Evolutionary conservation across 495 filamentous ascomycete species (phyloP), one percentile per base, ranked within the genome.

Genomic region (Pyrenula massariospora): DNA sequence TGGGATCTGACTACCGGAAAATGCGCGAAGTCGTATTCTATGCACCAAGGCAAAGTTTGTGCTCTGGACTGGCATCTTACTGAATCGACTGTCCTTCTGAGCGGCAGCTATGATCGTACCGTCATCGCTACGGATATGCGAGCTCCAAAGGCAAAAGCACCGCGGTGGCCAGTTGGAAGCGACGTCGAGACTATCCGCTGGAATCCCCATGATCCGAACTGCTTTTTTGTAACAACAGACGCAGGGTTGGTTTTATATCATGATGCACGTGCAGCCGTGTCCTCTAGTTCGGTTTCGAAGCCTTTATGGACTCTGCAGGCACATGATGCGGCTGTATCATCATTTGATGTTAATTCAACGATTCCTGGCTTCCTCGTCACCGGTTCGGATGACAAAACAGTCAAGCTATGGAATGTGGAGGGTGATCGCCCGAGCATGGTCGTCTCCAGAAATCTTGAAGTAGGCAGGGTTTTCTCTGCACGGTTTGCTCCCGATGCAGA

Each of bases 31-130:
- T 96, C 91, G 22, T 99, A 99, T 75, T 78, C 78, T 19, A 73
- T 82, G 66, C 91, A 95, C 72, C 93, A 87, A 47, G 92, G 96
- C 74, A 97, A 97, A 73, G 89, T 96, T 53, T 97, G 94, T 78
- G 88, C 92, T 5, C 69, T 97, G 50, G 83, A 91, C 60, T 99
- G 93, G 93, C 88, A 96, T 76, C 80, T 85, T 0, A 81, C 74
- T 49, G 87, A 96, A 64, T 83, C 92, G 0, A 95, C 94, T 0
- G 81, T 92, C 21, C 78, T 99, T 10, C 77, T 99, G 24, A 93
- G 83, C 63, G 93, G 93, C 55, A 90, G 88, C 63, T 99, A 97
- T 71, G 93, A 99, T 67, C 83, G 89, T 58, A 96, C 89, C 2
- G 81, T 93, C 0, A 89, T 93, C 2, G 89, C 88, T 19, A 86